These are phyloP conservation scores for Podila minutissima DNA, from an alignment of 192 early-diverging fungal species.

Conservation along the genomic window DNA sequence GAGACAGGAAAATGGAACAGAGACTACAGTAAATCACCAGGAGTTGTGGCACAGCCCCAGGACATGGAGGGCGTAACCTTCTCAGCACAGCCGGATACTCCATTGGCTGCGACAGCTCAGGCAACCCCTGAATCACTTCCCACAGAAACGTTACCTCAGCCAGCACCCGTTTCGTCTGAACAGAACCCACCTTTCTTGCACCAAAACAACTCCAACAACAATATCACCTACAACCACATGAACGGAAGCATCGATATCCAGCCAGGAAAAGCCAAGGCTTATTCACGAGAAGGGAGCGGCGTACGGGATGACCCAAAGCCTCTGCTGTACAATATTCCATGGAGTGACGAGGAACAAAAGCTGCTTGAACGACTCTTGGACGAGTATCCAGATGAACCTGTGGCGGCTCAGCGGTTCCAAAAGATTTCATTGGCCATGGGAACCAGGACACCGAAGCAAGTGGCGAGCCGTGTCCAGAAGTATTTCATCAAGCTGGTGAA, in stretches of 20 bases:
- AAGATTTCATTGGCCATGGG: slow-evolving; percentile 78
- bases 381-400: slow-evolving; percentile 75
- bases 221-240: slow-evolving; percentile 49
- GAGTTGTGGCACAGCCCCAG: not conserved
- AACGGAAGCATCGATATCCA: slow-evolving; percentile 43
- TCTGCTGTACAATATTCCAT: slow-evolving; percentile 70
- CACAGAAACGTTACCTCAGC: not conserved
- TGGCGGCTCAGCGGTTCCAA: slow-evolving; percentile 73
- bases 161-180: not conserved
- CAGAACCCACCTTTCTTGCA: slow-evolving; percentile 2
- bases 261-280: slow-evolving; percentile 14
- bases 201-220: slow-evolving; percentile 5
- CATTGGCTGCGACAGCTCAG: not conserved
- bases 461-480: slow-evolving; percentile 82
- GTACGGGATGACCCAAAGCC: slow-evolving; percentile 55
- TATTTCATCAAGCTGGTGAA: slow-evolving; percentile 85
- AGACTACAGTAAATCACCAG: slow-evolving; percentile 4
- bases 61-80: slow-evolving; percentile 31
- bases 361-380: slow-evolving; percentile 67
- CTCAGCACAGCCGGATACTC: not conserved
- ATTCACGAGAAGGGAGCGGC: slow-evolving; percentile 38
- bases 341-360: slow-evolving; percentile 75
- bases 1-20: not conserved
- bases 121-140: too few relatives aligned
- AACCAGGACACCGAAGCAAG: slow-evolving; percentile 76